Evolutionary conservation across 805 yeast genomes (phyloP).

Genomic region (Pichia nanzhaoensis): DNA sequence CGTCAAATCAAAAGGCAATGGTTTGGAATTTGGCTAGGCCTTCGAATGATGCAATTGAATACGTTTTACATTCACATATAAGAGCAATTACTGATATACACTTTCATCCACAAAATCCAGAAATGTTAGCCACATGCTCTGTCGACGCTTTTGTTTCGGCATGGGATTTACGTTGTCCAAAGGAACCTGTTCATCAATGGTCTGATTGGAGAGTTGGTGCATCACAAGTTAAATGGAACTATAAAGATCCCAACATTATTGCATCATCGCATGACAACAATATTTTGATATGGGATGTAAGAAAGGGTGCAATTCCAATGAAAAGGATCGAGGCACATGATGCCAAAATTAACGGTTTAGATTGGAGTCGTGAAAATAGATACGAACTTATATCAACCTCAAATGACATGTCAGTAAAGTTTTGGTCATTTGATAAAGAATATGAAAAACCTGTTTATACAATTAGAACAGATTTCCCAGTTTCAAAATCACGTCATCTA

Average conservation of each 20-base stretch:
- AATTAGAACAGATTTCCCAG: conserved; percentile 72
- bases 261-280: conserved; percentile 84
- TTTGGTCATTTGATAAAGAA: conserved; percentile 60
- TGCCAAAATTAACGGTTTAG: conserved; percentile 87
- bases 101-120: conserved; percentile 84
- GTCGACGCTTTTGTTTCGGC: conserved; percentile 81
- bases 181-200: conserved; percentile 64
- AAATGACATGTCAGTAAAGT: conserved; percentile 75
- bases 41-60: conserved; percentile 64
- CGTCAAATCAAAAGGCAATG: conserved; percentile 91
- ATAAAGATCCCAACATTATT: conserved; percentile 61
- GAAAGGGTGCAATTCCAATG: conserved; percentile 76
- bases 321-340: conserved; percentile 63
- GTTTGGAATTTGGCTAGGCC: conserved; percentile 83
- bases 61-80: conserved; percentile 81
- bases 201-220: conserved; percentile 97
- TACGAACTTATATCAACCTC: conserved; percentile 73
- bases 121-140: conserved; percentile 84
- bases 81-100: conserved; percentile 95
- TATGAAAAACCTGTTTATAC: conserved; percentile 45
- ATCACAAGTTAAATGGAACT: conserved; percentile 92
- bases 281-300: conserved; percentile 79
- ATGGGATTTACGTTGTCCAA: conserved; percentile 87
- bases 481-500: conserved; percentile 78
- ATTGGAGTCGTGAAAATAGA: conserved; percentile 59